phyloP scores from a whole-genome alignment of 441 rosid genomes.

The Melastoma candidum region DNA sequence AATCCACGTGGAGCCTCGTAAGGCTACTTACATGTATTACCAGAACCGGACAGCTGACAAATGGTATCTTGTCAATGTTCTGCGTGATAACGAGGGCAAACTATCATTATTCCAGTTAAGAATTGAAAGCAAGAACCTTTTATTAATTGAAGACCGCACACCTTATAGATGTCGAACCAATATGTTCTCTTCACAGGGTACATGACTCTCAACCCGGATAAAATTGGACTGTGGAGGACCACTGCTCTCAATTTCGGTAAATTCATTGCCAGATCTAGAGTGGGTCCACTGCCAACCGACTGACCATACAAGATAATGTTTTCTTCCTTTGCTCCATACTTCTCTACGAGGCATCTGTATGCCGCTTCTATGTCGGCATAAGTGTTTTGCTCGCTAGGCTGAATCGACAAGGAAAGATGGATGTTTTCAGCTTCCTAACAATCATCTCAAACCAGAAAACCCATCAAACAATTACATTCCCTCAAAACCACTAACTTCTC shows the following conservation, averaged over 20 bases:
- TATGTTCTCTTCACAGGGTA: slow-evolving; percentile 82
- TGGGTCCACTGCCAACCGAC: slow-evolving; percentile 93
- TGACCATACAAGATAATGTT: slow-evolving; percentile 84
- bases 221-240: slow-evolving; percentile 88
- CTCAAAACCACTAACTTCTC: no score
- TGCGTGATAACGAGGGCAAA: slow-evolving; percentile 25
- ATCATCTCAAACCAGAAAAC: neutral
- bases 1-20: neutral
- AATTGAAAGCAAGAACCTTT: neutral
- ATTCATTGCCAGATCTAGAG: slow-evolving; percentile 66
- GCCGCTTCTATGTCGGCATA: slow-evolving; percentile 79
- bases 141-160: slow-evolving; percentile 6
- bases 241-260: slow-evolving; percentile 72
- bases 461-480: no score
- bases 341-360: slow-evolving; percentile 69
- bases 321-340: slow-evolving; percentile 73
- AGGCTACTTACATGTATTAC: slow-evolving; percentile 58
- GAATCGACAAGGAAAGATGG: slow-evolving; percentile 10
- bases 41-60: slow-evolving; percentile 67
- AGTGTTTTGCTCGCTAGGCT: slow-evolving; percentile 91
- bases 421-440: neutral
- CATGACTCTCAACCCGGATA: slow-evolving; percentile 86
- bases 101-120: slow-evolving; percentile 12
- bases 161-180: slow-evolving; percentile 97
- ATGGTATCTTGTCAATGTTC: slow-evolving; percentile 81